phyloP scores from a whole-genome alignment of 805 yeast species.

The Metschnikowia cubensis region DNA sequence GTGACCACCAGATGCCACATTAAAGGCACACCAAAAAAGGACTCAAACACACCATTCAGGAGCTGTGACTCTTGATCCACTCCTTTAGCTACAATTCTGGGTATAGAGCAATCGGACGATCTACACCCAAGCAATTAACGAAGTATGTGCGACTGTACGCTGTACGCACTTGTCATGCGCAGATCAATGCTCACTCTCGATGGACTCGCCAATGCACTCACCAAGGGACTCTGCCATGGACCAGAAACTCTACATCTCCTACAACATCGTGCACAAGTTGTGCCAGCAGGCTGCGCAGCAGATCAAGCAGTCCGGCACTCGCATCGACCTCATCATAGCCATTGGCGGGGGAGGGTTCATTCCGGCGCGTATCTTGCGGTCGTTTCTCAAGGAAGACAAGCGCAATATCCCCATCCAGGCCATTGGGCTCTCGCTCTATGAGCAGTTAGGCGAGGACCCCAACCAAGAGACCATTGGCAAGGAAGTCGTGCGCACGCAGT shows the following conservation, averaged over 20 bases:
- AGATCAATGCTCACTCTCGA: too few relatives aligned
- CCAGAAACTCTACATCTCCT: conserved; percentile 57
- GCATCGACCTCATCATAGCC: conserved; percentile 18
- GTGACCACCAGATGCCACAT: too few relatives aligned
- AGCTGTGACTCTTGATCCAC: too few relatives aligned
- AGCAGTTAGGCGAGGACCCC: conserved; percentile 13
- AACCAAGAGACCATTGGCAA: conserved; percentile 35
- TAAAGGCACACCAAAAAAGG: too few relatives aligned
- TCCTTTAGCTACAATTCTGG: too few relatives aligned
- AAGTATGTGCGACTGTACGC: too few relatives aligned
- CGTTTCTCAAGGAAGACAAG: conserved; percentile 14
- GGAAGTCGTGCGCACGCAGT: conserved; percentile 70
- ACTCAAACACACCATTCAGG: too few relatives aligned
- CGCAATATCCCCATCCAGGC: conserved; percentile 19
- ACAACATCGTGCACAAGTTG: conserved; percentile 75
- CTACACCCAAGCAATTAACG: too few relatives aligned
- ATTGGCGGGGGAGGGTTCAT: conserved; percentile 20
- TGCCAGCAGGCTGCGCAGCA: conserved; percentile 59
- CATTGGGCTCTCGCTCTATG: conserved; percentile 18
- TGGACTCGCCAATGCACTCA: too few relatives aligned
- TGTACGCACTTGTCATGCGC: too few relatives aligned
- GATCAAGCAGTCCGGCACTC: conserved; percentile 39
- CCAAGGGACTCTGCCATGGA: too few relatives aligned
- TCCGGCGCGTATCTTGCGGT: conserved; percentile 18
- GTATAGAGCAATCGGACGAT: too few relatives aligned